A percentile compares a stretch with the other conserved stretches of the same genome.
These are phyloP conservation scores for Xylaria grammica DNA, from an alignment of 495 filamentous ascomycete genomes.

Conservation along the genomic window DNA sequence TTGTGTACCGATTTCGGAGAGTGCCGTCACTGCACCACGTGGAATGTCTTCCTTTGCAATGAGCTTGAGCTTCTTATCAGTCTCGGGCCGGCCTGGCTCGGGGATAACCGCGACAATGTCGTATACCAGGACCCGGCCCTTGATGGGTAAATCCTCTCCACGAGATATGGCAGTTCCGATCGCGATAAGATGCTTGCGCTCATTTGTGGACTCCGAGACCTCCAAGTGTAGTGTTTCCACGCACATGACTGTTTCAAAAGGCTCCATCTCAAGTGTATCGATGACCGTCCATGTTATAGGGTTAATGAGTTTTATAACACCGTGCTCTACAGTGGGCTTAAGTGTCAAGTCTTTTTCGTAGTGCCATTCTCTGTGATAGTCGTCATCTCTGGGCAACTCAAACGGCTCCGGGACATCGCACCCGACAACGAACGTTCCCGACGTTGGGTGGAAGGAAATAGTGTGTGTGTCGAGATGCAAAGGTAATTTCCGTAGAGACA, in stretches of 20 bases:
- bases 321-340: slow-evolving; percentile 69
- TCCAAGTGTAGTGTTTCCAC: slow-evolving; percentile 86
- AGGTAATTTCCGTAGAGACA: slow-evolving; percentile 70
- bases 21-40: slow-evolving; percentile 87
- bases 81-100: slow-evolving; percentile 83
- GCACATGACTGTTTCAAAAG: slow-evolving; percentile 76
- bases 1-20: slow-evolving; percentile 88
- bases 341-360: slow-evolving; percentile 68
- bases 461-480: slow-evolving; percentile 73
- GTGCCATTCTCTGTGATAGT: slow-evolving; percentile 79
- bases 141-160: slow-evolving; percentile 86
- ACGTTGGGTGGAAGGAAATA: slow-evolving; percentile 75
- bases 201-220: slow-evolving; percentile 85
- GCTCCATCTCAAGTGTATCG: slow-evolving; percentile 72
- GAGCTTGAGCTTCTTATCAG: slow-evolving; percentile 80
- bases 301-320: slow-evolving; percentile 74
- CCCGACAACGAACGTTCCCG: slow-evolving; percentile 75
- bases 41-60: slow-evolving; percentile 84
- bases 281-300: slow-evolving; percentile 77
- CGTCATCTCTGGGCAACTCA: slow-evolving; percentile 82
- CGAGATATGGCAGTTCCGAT: slow-evolving; percentile 83
- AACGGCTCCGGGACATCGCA: slow-evolving; percentile 71
- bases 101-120: slow-evolving; percentile 91
- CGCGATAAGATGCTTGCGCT: slow-evolving; percentile 77
- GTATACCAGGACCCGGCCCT: slow-evolving; percentile 89